Evolutionary conservation across 768 basidiomycete species (phyloP), one percentile per base, ranked within the genome.

Genomic region (Mycena indigotica): DNA sequence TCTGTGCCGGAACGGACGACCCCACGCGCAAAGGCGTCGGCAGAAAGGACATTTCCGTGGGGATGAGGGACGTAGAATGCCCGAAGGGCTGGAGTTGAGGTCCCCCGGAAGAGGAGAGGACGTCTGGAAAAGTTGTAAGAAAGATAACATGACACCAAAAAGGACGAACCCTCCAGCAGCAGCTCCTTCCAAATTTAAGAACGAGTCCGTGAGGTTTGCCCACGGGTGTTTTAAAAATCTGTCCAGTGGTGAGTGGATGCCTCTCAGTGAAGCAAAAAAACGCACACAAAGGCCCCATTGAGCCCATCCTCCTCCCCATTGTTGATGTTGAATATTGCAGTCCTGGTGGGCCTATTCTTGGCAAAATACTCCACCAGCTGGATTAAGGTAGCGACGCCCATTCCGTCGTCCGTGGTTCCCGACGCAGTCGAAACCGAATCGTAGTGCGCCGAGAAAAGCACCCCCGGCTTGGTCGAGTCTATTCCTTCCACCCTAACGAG

Each of bases 141-240:
- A n/a, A 38, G 32, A 35, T 8, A 17, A 35, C 32, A 4, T 48
- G n/a, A 13, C 6, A 32, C 28, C 13, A 52, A 45, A 21, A 29
- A 30, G 28, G 30, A 3, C 80, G 50, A 64, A 89, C 88, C 91
- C 89, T 66, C 90, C 91, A 1, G 85, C 79, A 15, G 86, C 84
- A 3, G 91, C 90, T 15, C 92, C 91, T 70, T 94, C 92, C 5
- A 94, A 78, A 63, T 93, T 94, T 38, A 94, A 74, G 71, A 94
- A 94, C 1, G 80, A 80, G 25, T 83, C 77, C 0, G 83, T 78
- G 23, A 87, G 68, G 26, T 81, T 82, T 0, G 85, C 80, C 91
- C 90, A 93, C 0, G 88, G 85, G 58, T 94, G 91, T 61, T 83
- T 75, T 56, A 90, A 65, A 66, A 89, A 91, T 17, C 32, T 46